Evolutionary conservation across 345 rosid species (phyloP), one percentile per base, ranked within the genome.

Genomic region (Eucalyptus cloeziana): DNA sequence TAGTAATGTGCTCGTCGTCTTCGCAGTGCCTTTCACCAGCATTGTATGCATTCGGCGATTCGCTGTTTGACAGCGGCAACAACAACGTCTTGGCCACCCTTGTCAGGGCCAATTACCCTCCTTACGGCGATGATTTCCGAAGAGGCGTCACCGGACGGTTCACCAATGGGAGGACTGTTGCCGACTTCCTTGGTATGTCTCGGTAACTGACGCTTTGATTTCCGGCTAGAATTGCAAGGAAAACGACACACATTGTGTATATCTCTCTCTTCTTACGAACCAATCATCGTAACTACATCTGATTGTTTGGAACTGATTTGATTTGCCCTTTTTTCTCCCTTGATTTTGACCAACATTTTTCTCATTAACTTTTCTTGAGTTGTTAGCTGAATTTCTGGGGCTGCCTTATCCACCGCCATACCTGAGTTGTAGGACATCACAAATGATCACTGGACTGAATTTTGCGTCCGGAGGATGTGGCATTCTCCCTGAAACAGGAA

Each of bases 381-480:
- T 89, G 44, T 11, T 83, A 95, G 95, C 95, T 87, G 95, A 93
- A 85, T 93, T 89, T 90, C 69, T 94, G 44, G 87, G 89, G 54
- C 91, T 95, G 49, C 94, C 96, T 7, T 91, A 92, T 88, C 64
- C 93, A 43, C 93, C 94, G 19, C 94, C 95, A 44, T 88, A 60
- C 87, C 21, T 93, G 79, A 87, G 91, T 3, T 27, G 60, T 8
- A 69, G 87, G 31, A 49, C 6, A 16, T 67, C 90, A 4, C 47
- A 16, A 4, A 58, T 89, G 8, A 45, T 87, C 76, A 91, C 94
- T 2, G 95, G 95, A 10, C 56, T 94, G 86, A 94, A 95, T 86
- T 95, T 92, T 86, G 96, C 96, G n/a, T 95, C 95, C 9, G 94
- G 88, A 11, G 25, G 90, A 31, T 94, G 95, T 30, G 95, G 94